phyloP scores from a whole-genome alignment of 169 alveolate genomes.

The Plasmodium gaboni region DNA sequence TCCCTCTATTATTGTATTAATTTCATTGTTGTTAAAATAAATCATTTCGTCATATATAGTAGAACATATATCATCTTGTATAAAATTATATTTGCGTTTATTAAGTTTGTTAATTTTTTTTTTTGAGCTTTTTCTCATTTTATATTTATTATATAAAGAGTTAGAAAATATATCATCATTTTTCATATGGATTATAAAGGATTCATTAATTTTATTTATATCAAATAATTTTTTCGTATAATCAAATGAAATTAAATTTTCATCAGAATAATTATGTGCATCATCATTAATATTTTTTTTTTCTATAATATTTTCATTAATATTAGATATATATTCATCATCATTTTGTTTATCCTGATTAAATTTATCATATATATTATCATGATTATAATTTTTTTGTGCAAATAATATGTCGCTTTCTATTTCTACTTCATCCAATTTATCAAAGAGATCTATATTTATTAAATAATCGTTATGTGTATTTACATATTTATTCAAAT shows the following conservation, averaged over 20 bases:
- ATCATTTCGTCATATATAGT: conserved; percentile 34
- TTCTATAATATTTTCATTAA: not conserved
- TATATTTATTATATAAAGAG: not conserved
- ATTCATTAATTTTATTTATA: conserved; percentile 19
- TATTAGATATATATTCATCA: not conserved
- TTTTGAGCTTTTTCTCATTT: not conserved
- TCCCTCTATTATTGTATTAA: conserved; percentile 11
- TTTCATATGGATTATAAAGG: conserved; percentile 23
- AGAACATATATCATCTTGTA: conserved; percentile 31
- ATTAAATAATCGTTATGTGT: conserved; percentile 33
- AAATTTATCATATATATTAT: not conserved
- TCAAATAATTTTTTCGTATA: conserved; percentile 15
- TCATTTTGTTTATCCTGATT: not conserved
- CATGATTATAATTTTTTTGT: not conserved
- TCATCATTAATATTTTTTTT: not conserved
- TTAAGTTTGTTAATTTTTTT: not conserved
- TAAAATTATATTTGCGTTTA: conserved; percentile 20
- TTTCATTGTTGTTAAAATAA: conserved; percentile 40
- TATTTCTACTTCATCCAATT: conserved; percentile 3
- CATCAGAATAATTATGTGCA: not conserved
- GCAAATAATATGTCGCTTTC: not conserved
- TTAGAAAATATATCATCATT: not conserved
- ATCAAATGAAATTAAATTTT: conserved; percentile 37
- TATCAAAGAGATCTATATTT: conserved; percentile 18
- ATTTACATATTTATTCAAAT: conserved; percentile 43